These are phyloP conservation scores for Gamarada debralockiae DNA, from an alignment of 495 filamentous ascomycete genomes.

Conservation along the genomic window DNA sequence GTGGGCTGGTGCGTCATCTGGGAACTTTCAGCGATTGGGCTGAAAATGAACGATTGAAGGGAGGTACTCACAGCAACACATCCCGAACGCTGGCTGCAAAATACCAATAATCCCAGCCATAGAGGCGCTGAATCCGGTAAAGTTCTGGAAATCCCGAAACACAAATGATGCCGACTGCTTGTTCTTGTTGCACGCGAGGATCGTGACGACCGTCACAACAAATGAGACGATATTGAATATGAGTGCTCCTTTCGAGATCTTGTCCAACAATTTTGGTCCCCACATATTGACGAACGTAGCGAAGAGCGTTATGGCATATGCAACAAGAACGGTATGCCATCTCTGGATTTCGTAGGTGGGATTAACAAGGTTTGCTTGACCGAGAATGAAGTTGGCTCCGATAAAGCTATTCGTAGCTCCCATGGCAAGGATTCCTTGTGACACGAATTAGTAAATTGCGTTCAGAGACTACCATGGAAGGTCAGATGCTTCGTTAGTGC, in stretches of 20 bases:
- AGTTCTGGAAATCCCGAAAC: conserved; percentile 53
- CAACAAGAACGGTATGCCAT: too few species aligned
- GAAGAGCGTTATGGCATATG: conserved; percentile 43
- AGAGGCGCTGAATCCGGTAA: conserved; percentile 45
- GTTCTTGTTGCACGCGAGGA: conserved; percentile 50
- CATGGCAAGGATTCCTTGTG: too few species aligned
- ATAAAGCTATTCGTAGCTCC: conserved; percentile 58
- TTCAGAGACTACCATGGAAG: too few species aligned
- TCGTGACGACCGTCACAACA: conserved; percentile 43
- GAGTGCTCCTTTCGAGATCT: conserved; percentile 46
- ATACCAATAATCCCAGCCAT: conserved; percentile 54
- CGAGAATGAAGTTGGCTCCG: conserved; percentile 50
- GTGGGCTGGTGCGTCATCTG: conserved; percentile 42
- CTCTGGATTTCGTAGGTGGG: conserved; percentile 54
- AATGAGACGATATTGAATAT: conserved; percentile 54
- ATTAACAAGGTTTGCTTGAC: conserved; percentile 49
- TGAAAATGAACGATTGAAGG: conserved; percentile 40
- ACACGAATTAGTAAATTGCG: too few species aligned
- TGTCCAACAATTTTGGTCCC: conserved; percentile 45
- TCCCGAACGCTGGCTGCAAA: conserved; percentile 53
- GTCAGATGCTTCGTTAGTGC: conserved; percentile 21
- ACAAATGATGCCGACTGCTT: conserved; percentile 54
- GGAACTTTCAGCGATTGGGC: conserved; percentile 39
- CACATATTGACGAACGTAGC: conserved; percentile 46
- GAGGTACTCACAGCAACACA: conserved; percentile 49